A percentile compares a stretch with the other conserved stretches of the same genome.
Conservation (phyloP, 2,329 filamentous ascomycete species). For the Orbilia brochopaga region DNA sequence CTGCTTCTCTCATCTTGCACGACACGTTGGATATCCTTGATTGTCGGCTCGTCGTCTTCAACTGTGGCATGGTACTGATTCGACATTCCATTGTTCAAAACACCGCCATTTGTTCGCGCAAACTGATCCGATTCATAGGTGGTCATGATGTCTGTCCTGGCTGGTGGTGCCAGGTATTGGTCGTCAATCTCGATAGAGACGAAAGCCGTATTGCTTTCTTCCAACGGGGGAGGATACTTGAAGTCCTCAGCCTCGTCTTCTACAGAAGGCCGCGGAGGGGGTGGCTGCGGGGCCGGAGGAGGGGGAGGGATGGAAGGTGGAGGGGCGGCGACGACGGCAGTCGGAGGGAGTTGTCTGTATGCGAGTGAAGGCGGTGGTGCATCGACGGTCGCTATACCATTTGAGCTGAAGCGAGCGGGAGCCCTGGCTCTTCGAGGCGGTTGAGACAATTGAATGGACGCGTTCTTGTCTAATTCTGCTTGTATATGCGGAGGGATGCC, state of each 20-base stretch:
- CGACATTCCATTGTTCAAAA: slow-evolving; percentile 51
- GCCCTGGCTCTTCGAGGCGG: slow-evolving; percentile 48
- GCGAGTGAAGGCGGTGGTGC: slow-evolving; percentile 55
- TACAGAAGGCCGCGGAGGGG: slow-evolving; percentile 39
- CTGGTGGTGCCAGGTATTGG: slow-evolving; percentile 28
- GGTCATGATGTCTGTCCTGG: slow-evolving; percentile 31
- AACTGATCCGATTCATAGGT: slow-evolving; percentile 45
- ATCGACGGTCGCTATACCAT: slow-evolving; percentile 55
- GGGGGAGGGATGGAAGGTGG: slow-evolving; percentile 51
- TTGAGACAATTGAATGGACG: slow-evolving; percentile 46
- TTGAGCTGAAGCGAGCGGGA: slow-evolving; percentile 55
- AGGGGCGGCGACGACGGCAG: slow-evolving; percentile 48
- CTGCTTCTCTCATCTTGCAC: slow-evolving; percentile 22
- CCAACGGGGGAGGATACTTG: slow-evolving; percentile 43
- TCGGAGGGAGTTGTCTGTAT: slow-evolving; percentile 52
- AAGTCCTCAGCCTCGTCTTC: slow-evolving; percentile 47
- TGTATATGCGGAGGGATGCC: slow-evolving; percentile 49
- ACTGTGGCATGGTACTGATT: slow-evolving; percentile 45
- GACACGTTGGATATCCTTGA: slow-evolving; percentile 34
- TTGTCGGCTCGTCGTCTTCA: slow-evolving; percentile 52
- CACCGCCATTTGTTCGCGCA: slow-evolving; percentile 46
- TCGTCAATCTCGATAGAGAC: slow-evolving; percentile 45
- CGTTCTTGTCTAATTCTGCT: slow-evolving; percentile 50
- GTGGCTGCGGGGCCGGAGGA: slow-evolving; percentile 43
- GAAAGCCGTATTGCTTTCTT: slow-evolving; percentile 19